Base-by-base conservation (phyloP, 2,329 filamentous ascomycete genomes). In the Aspergillus intermedius region DNA sequence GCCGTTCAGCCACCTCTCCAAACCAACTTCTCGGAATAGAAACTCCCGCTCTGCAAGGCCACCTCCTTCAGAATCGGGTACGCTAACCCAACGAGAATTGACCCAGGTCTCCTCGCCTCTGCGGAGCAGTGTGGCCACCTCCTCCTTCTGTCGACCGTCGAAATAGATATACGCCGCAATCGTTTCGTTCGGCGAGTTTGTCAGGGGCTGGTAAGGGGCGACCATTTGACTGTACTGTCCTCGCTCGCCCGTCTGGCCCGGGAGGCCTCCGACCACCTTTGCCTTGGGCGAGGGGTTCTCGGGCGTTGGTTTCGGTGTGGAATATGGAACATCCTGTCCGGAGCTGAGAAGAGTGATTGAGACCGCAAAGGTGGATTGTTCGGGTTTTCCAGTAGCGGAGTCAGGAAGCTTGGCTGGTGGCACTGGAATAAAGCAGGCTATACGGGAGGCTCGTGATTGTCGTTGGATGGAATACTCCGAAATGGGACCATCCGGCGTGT, bases 151-250 rank as follows among this genome's bases (percentile, higher is more conserved):
- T 54, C 93, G 80, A 15, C 93, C 93, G 69, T 98, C 93, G 64
- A 98, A 98, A 74, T 98, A 98, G 60, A 98, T 97, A 69, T 98
- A 98, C 34, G 91, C 93, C 28, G 93, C 93, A 60, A 98, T 91
- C 12, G 93, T 98, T 74, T 98, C 93, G 69, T 96, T 95, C 49
- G 89, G 86, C 28, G 88, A 95, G 52, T 87, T 85, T 17, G 93
- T 97, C 73, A 96, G 83, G 46, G 93, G 88, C 54, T 91, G 86
- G 71, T 98, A 98, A 1, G 91, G 89, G 47, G 80, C 83, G 53
- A 96, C 78, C 34, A 82, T 76, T 37, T 81, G 69, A 47, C 67
- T 66, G 58, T 76, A 77, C 56, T 76, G 77, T 47, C 77, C 78
- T 56, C 78, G 72, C 54, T 79, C 76, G 42, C 63, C 63, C 23